A percentile compares a stretch with the other conserved stretches of the same genome.
Evolutionary conservation across 2,329 filamentous ascomycete species (phyloP).

Genomic region (Spiromastix sp.): DNA sequence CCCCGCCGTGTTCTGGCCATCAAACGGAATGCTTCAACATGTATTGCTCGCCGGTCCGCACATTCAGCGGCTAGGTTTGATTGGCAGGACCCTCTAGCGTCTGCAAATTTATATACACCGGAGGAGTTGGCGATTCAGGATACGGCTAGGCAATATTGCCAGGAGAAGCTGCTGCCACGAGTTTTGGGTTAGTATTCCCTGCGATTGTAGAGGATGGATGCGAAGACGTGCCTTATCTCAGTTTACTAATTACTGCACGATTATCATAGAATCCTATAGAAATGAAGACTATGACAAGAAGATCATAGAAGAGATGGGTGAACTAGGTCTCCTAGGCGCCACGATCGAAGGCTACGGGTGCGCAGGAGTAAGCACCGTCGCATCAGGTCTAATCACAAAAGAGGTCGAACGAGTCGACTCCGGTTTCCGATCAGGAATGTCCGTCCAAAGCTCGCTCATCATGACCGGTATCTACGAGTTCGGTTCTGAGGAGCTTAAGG

Average conservation of each 20-base stretch:
- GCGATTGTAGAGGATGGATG: not conserved
- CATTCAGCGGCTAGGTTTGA: conserved; percentile 48
- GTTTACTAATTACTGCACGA: not conserved
- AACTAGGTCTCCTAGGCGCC: conserved; percentile 76
- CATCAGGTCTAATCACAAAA: conserved; percentile 79
- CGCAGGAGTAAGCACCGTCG: conserved; percentile 77
- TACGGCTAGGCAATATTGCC: conserved; percentile 86
- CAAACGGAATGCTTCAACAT: conserved; percentile 2
- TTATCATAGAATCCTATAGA: conserved; percentile 63
- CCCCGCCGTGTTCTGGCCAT: conserved; percentile 4
- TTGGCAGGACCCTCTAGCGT: conserved; percentile 81
- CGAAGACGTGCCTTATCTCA: conserved; percentile 6
- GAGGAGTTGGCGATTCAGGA: conserved; percentile 86
- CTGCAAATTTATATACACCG: conserved; percentile 68
- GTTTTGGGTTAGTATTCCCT: conserved; percentile 58
- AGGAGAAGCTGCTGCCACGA: conserved; percentile 75
- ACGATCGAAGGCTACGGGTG: conserved; percentile 83
- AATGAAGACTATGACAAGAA: conserved; percentile 77
- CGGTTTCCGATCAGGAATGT: conserved; percentile 86
- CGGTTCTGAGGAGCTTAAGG: conserved; percentile 76
- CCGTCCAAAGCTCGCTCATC: conserved; percentile 81
- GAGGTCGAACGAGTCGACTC: conserved; percentile 87
- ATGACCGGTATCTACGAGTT: conserved; percentile 91
- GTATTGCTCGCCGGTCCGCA: conserved; percentile 5
- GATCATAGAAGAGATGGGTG: conserved; percentile 86